Conservation (phyloP, 352 stramenopile species). For the Salisapilia sapeloensis region DNA sequence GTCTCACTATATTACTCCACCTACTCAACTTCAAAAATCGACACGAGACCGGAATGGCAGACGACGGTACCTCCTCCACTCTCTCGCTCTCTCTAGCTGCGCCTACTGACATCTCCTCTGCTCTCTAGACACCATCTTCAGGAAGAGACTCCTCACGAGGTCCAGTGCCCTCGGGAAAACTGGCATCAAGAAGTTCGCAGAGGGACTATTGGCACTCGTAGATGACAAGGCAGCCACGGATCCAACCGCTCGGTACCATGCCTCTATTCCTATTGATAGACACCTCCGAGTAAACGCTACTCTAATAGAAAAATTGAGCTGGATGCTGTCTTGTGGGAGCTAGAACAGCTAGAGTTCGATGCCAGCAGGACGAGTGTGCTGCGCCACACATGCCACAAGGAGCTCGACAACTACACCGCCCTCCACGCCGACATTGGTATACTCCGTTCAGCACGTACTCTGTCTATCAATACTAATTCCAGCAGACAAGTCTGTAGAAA, state of each 20-base stretch:
- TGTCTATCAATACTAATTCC: background rate
- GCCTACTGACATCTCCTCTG: conserved; percentile 1
- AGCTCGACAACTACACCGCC: conserved; percentile 67
- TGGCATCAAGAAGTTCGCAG: conserved; percentile 61
- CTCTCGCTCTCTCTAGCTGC: background rate
- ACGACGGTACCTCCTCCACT: background rate
- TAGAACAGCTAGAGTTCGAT: conserved; percentile 74
- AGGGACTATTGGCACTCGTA: conserved; percentile 48
- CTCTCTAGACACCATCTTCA: conserved; percentile 6
- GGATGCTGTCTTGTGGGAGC: conserved; percentile 67
- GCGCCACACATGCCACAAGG: conserved; percentile 63
- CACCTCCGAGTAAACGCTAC: no score
- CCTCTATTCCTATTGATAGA: background rate
- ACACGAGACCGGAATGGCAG: no score
- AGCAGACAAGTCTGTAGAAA: conserved; percentile 39
- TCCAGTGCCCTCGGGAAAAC: conserved; percentile 67
- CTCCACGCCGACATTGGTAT: conserved; percentile 62
- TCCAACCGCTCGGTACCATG: no score
- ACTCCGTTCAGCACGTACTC: background rate
- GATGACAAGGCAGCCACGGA: no score
- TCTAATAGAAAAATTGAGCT: conserved; percentile 50
- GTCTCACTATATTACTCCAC: no score
- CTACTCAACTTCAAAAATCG: no score
- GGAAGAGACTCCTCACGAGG: conserved; percentile 41
- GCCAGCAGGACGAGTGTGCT: conserved; percentile 67